These are phyloP conservation scores for Candida ovalis DNA, from an alignment of 805 yeast species.

Conservation along the genomic window DNA sequence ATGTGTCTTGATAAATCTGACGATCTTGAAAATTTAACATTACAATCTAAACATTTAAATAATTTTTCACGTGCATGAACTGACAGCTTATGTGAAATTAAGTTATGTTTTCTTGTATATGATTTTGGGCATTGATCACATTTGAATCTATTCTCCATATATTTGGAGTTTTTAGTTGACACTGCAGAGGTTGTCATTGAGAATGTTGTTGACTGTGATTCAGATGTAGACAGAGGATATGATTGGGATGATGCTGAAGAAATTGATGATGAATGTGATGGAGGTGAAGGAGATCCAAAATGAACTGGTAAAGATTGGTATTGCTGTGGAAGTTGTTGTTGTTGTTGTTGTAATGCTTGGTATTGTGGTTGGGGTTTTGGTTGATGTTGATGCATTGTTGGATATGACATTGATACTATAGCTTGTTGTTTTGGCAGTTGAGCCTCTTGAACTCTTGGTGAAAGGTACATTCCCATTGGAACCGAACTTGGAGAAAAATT, in stretches of 20 bases:
- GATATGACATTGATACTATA: background rate
- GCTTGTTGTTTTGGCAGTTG: background rate
- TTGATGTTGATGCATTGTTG: background rate
- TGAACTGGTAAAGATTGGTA: background rate
- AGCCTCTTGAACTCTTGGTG: background rate
- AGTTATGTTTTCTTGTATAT: slow-evolving; percentile 27
- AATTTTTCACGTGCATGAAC: slow-evolving; percentile 25
- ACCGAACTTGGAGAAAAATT: background rate
- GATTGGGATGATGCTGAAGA: slow-evolving; percentile 3
- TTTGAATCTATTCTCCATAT: slow-evolving; percentile 15
- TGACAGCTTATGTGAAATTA: slow-evolving; percentile 25
- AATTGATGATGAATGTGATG: background rate
- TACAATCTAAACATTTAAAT: slow-evolving; percentile 20
- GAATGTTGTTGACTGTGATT: background rate
- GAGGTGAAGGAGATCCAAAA: slow-evolving; percentile 5
- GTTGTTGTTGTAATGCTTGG: slow-evolving; percentile 2
- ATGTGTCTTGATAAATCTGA: slow-evolving; percentile 23
- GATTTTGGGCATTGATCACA: slow-evolving; percentile 26
- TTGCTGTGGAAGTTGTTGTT: slow-evolving; percentile 5
- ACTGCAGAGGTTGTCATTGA: background rate
- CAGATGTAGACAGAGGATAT: background rate
- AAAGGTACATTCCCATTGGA: background rate
- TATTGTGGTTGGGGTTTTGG: background rate
- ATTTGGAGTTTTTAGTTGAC: background rate
- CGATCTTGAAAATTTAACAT: slow-evolving; percentile 18